These are phyloP conservation scores for Pythium myriotylum DNA, from an alignment of 352 stramenopile species.

Conservation along the genomic window DNA sequence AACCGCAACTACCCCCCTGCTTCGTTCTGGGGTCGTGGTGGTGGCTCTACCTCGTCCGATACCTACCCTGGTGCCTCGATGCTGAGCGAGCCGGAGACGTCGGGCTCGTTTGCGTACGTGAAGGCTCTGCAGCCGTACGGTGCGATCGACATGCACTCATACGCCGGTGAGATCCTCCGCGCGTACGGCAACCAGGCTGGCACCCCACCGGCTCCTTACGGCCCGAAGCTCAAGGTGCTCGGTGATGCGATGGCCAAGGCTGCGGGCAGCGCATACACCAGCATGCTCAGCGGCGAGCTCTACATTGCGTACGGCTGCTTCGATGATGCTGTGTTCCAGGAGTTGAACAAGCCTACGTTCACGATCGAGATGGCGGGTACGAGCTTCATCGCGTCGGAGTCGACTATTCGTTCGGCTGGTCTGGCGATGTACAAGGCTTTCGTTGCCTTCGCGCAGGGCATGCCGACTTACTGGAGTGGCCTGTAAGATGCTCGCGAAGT, in stretches of 20 bases:
- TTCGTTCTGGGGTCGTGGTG: slow-evolving; percentile 24
- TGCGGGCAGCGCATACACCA: slow-evolving; percentile 21
- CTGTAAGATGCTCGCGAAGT: no score
- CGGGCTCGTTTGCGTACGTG: slow-evolving; percentile 32
- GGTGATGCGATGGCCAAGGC: no score
- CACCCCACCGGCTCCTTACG: slow-evolving; percentile 27
- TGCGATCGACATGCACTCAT: slow-evolving; percentile 36
- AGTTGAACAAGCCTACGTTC: slow-evolving; percentile 31
- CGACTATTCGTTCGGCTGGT: slow-evolving; percentile 22
- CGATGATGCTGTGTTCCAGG: slow-evolving; percentile 32
- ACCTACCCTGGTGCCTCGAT: slow-evolving; percentile 31
- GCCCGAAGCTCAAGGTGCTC: slow-evolving; percentile 23
- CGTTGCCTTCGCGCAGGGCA: slow-evolving; percentile 22
- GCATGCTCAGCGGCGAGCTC: slow-evolving; percentile 14
- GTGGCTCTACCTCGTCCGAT: slow-evolving; percentile 5
- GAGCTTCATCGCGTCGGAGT: slow-evolving; percentile 26
- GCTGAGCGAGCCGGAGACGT: slow-evolving; percentile 38
- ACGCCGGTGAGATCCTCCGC: slow-evolving; percentile 25
- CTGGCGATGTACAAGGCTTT: slow-evolving; percentile 8
- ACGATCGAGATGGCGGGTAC: slow-evolving; percentile 35
- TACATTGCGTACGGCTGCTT: slow-evolving; percentile 37
- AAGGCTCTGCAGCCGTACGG: slow-evolving; percentile 28
- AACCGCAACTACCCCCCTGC: slow-evolving; percentile 40
- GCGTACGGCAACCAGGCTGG: slow-evolving; percentile 25
- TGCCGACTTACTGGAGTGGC: slow-evolving; percentile 23